A percentile compares a stretch with the other conserved stretches of the same genome.
These are phyloP conservation scores for Glycine tomentella DNA, from an alignment of 306 rosid genomes.

Conservation along the genomic window DNA sequence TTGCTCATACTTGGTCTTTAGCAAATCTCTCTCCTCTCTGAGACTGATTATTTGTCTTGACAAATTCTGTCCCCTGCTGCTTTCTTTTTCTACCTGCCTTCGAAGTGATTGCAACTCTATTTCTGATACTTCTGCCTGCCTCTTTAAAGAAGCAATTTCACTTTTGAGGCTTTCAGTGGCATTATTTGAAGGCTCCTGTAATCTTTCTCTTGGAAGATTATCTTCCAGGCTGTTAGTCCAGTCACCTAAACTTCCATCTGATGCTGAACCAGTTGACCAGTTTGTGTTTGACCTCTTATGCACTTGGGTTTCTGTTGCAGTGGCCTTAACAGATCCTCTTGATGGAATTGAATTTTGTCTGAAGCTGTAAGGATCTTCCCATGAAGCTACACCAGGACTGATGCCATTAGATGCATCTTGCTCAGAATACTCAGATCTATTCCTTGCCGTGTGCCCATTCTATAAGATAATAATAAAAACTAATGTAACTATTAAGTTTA, in stretches of 20 bases:
- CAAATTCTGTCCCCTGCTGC: slow-evolving; percentile 80
- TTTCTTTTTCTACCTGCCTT: slow-evolving; percentile 83
- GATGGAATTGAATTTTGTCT: slow-evolving; percentile 55
- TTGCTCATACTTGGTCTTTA: slow-evolving; percentile 67
- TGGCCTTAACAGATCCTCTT: slow-evolving; percentile 52
- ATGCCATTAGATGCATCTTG: slow-evolving; percentile 58
- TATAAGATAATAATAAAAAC: slow-evolving; percentile 43
- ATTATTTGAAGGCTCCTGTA: slow-evolving; percentile 57
- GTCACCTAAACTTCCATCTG: slow-evolving; percentile 92
- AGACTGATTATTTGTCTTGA: slow-evolving; percentile 78
- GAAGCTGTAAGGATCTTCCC: slow-evolving; percentile 54
- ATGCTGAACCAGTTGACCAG: slow-evolving; percentile 79
- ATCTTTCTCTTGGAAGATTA: slow-evolving; percentile 60
- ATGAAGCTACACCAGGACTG: slow-evolving; percentile 52
- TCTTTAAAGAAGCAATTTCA: slow-evolving; percentile 68
- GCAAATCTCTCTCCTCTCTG: slow-evolving; percentile 79
- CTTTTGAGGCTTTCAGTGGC: slow-evolving; percentile 65
- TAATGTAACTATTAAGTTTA: slow-evolving; percentile 33
- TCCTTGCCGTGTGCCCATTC: slow-evolving; percentile 51
- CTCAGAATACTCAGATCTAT: slow-evolving; percentile 53
- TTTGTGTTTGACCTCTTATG: slow-evolving; percentile 70
- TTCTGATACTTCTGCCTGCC: slow-evolving; percentile 81
- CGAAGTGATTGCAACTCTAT: slow-evolving; percentile 93
- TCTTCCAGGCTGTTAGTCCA: slow-evolving; percentile 77
- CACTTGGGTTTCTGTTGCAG: slow-evolving; percentile 48